These are phyloP conservation scores for Aureobasidium subglaciale DNA, from an alignment of 2,329 filamentous ascomycete species.

Conservation along the genomic window DNA sequence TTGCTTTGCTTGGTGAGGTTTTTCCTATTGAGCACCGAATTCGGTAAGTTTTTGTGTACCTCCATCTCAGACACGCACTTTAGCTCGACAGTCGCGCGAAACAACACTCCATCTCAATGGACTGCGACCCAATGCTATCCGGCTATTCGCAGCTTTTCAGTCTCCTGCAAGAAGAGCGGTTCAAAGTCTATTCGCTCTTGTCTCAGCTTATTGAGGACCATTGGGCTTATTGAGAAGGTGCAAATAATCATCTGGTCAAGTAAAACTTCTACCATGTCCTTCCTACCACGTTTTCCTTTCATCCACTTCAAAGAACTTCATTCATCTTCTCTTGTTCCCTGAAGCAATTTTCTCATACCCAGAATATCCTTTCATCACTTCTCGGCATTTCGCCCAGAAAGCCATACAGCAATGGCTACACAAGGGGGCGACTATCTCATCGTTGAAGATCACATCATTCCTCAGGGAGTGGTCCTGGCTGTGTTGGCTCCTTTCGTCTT, in stretches of 20 bases:
- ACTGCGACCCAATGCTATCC: background rate
- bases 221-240: conserved; percentile 4
- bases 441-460: conserved; percentile 21
- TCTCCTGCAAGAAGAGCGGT: background rate
- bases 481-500: conserved; percentile 44
- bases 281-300: background rate
- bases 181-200: background rate
- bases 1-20: background rate
- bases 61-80: background rate
- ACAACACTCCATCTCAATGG: background rate
- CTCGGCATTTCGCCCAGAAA: background rate
- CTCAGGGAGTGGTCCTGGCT: conserved; percentile 38
- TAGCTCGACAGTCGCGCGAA: background rate
- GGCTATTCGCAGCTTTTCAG: background rate
- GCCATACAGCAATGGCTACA: conserved; percentile 1
- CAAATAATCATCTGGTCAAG: background rate
- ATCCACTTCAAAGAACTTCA: background rate
- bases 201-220: conserved; percentile 5
- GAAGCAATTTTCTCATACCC: background rate
- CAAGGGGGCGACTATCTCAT: background rate
- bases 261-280: background rate
- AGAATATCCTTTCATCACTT: background rate
- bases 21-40: conserved; percentile 18
- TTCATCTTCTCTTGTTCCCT: background rate
- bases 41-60: background rate